Conservation (phyloP, 148 eudicot genomes). For the Tetragonia tetragonoides region DNA sequence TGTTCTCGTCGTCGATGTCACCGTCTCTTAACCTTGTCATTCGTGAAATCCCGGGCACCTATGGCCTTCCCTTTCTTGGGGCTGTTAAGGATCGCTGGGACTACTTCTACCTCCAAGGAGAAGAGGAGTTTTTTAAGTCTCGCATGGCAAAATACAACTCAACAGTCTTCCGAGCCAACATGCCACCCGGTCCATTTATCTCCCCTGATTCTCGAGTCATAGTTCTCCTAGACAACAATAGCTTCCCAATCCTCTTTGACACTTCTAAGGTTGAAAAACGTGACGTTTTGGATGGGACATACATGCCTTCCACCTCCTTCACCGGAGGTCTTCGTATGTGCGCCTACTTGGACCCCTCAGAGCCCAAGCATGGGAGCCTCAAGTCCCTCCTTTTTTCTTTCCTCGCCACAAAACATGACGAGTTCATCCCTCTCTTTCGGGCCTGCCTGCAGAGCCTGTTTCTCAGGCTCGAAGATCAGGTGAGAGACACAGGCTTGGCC, state of each 20-base stretch:
- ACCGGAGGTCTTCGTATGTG: slow-evolving; percentile 59
- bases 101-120: slow-evolving; percentile 58
- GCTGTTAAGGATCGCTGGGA: slow-evolving; percentile 40
- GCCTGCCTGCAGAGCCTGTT: slow-evolving; percentile 26
- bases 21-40: slow-evolving; percentile 17
- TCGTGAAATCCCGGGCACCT: slow-evolving; percentile 41
- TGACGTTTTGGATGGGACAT: slow-evolving; percentile 61
- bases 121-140: slow-evolving; percentile 45
- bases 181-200: slow-evolving; percentile 73
- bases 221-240: slow-evolving; percentile 52
- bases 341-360: slow-evolving; percentile 62
- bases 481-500: slow-evolving; percentile 3
- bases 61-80: slow-evolving; percentile 41
- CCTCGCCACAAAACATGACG: slow-evolving; percentile 22
- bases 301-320: slow-evolving; percentile 52
- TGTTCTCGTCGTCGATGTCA: slow-evolving; percentile 1
- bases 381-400: slow-evolving; percentile 35
- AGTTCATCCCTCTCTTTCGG: slow-evolving; percentile 39
- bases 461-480: slow-evolving; percentile 31
- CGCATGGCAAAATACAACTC: slow-evolving; percentile 51
- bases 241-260: slow-evolving; percentile 68
- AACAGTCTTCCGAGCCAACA: slow-evolving; percentile 60
- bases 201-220: slow-evolving; percentile 50
- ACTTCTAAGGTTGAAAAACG: slow-evolving; percentile 56
- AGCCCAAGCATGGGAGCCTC: slow-evolving; percentile 46